Evolutionary conservation across 192 early-diverging fungal species (phyloP).

Genomic region (Ambispora gerdemannii): DNA sequence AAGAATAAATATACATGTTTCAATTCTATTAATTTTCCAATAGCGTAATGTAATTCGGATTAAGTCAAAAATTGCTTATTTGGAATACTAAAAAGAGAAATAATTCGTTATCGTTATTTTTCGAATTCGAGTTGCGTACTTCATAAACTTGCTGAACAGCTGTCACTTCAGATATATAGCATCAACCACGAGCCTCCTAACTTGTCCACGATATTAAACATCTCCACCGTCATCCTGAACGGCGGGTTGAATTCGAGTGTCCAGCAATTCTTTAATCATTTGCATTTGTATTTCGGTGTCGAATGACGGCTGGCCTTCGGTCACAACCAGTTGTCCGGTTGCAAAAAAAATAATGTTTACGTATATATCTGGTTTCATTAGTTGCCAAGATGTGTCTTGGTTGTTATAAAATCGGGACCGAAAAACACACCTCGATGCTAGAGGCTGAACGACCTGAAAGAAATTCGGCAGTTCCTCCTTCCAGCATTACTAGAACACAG

Average conservation of each 20-base stretch:
- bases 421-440: constrained; percentile 81
- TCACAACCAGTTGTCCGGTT: constrained; percentile 76
- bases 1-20: too few relatives aligned
- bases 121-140: constrained; percentile 82
- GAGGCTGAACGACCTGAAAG: constrained; percentile 68
- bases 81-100: not conserved
- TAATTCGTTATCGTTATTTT: constrained; percentile 65
- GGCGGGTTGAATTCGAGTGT: constrained; percentile 89
- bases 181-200: constrained; percentile 97
- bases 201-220: constrained; percentile 91
- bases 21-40: too few relatives aligned
- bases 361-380: constrained; percentile 98
- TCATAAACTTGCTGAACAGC: constrained; percentile 81
- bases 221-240: constrained; percentile 99
- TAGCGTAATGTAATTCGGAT: too few relatives aligned
- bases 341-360: constrained; percentile 92
- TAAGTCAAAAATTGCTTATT: too few relatives aligned
- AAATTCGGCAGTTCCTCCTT: constrained; percentile 79
- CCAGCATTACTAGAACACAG: constrained; percentile 72
- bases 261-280: constrained; percentile 98
- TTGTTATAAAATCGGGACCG: constrained; percentile 93
- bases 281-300: constrained; percentile 77
- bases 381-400: constrained; percentile 84
- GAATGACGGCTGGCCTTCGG: constrained; percentile 48
- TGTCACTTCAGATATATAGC: constrained; percentile 95